Evolutionary conservation across 352 stramenopile species (phyloP).

Genomic region (Albugo candida): DNA sequence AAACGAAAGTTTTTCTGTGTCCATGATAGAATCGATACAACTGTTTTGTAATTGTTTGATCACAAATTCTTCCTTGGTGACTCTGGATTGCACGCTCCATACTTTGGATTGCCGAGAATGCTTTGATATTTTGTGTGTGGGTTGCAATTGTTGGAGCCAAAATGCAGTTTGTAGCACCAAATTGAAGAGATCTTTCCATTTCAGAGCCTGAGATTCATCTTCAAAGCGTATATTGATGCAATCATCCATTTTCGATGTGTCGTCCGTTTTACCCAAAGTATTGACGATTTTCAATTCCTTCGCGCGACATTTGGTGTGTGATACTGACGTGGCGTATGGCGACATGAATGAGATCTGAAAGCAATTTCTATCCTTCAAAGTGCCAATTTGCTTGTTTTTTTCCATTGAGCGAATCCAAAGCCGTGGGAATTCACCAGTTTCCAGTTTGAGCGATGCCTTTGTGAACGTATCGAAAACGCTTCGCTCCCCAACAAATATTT

Average conservation of each 20-base stretch:
- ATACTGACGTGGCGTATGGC: too few species aligned
- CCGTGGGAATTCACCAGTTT: conserved; percentile 13
- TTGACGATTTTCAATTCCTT: too few species aligned
- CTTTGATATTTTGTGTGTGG: conserved; percentile 6
- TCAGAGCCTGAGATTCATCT: conserved; percentile 27
- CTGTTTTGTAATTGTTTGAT: conserved; percentile 19
- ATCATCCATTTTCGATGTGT: conserved; percentile 12
- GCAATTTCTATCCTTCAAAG: conserved; percentile 4
- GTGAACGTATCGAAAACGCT: conserved; percentile 31
- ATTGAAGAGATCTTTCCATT: conserved; percentile 23
- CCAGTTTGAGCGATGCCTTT: conserved; percentile 17
- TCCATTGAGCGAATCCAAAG: conserved; percentile 11
- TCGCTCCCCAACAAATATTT: conserved; percentile 21
- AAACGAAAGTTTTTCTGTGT: background rate
- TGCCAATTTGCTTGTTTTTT: background rate
- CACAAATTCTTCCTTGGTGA: conserved; percentile 16
- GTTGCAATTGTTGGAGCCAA: conserved; percentile 16
- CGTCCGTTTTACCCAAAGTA: too few species aligned
- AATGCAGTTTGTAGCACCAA: conserved; percentile 18
- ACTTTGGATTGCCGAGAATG: conserved; percentile 6
- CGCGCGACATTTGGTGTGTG: too few species aligned
- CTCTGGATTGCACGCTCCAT: conserved; percentile 3
- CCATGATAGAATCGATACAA: conserved; percentile 4
- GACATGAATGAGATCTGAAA: conserved; percentile 7
- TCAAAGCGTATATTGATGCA: conserved; percentile 7